Evolutionary conservation across 148 eudicot species (phyloP).

Genomic region (Rhododendron molle): DNA sequence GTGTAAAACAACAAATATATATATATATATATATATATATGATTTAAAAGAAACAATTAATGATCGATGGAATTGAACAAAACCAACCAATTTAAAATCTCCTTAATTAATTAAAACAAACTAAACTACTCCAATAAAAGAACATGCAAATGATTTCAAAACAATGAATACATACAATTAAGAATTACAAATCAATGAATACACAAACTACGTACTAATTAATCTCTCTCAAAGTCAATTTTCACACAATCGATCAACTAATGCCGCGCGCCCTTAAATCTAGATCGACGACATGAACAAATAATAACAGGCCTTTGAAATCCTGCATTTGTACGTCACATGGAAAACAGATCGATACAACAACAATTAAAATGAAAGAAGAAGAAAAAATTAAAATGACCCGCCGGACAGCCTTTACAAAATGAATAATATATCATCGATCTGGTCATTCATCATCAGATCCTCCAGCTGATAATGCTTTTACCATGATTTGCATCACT

Average conservation of each 20-base stretch:
- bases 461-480: constrained; percentile 31
- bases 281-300: not conserved
- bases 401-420: not conserved
- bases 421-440: not conserved
- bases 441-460: constrained; percentile 1
- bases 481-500: constrained; percentile 63
- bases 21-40: too few species aligned
- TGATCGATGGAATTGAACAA: too few species aligned
- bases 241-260: constrained; percentile 3
- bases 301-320: not conserved
- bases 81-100: too few species aligned
- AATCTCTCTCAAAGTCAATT: too few species aligned
- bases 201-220: too few species aligned
- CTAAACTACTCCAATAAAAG: too few species aligned
- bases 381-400: not conserved
- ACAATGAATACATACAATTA: too few species aligned
- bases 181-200: too few species aligned
- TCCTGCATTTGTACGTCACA: not conserved
- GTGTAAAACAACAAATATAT: too few species aligned
- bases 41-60: too few species aligned
- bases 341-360: not conserved
- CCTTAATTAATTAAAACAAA: too few species aligned
- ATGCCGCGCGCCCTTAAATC: constrained; percentile 10
- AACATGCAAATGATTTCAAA: too few species aligned
- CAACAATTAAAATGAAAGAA: not conserved